phyloP scores from a whole-genome alignment of 2,329 filamentous ascomycete species.

The Talaromyces sp. region DNA sequence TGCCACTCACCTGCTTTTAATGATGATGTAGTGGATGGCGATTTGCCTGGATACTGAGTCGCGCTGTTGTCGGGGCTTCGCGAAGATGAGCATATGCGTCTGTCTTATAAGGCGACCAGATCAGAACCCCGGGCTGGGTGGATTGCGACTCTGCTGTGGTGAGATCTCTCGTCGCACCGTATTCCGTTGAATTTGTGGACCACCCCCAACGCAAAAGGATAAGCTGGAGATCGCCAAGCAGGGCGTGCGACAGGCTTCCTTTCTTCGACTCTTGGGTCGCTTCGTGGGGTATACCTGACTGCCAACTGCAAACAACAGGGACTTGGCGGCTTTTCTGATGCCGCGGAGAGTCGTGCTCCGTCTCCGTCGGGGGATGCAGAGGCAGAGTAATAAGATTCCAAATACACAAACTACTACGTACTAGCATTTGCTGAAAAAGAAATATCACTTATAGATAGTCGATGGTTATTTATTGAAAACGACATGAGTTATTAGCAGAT shows the following conservation, averaged over 20 bases:
- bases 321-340: not conserved
- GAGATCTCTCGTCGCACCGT: not conserved
- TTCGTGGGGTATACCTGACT: not conserved
- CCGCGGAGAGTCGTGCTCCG: not conserved
- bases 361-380: not conserved
- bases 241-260: not conserved
- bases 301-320: not conserved
- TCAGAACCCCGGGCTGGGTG: not conserved
- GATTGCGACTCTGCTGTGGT: not conserved
- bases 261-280: not conserved
- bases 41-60: not conserved
- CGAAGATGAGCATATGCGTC: not conserved
- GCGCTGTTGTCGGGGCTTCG: not conserved
- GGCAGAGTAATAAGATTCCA: not conserved
- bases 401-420: not conserved
- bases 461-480: not conserved
- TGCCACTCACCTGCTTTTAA: not conserved
- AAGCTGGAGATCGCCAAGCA: not conserved
- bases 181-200: not conserved
- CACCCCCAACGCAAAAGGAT: not conserved
- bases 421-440: not conserved
- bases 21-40: not conserved
- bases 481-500: not conserved
- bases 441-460: not conserved
- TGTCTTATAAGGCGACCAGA: not conserved